Percentiles rank a stretch among this genome's conserved stretches.
Conservation (phyloP, 306 rosid species). For the Trichosanthes cucumerina region DNA sequence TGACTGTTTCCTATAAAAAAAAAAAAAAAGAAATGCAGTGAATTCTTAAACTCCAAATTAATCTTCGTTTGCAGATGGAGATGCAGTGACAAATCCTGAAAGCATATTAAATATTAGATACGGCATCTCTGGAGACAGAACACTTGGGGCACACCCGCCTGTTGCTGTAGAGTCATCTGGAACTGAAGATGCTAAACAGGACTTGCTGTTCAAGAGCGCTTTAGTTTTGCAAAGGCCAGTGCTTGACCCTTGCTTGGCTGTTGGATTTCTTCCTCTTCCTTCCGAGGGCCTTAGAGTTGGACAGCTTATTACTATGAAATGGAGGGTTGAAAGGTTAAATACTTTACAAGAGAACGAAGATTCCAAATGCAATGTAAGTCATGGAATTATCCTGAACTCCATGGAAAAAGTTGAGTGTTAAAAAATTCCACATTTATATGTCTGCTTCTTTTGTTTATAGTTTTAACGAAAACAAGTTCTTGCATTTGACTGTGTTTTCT, state of each 20-base stretch:
- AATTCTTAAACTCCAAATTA: not conserved
- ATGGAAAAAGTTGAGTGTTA: not conserved
- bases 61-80: conserved; percentile 34
- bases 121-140: conserved; percentile 74
- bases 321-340: conserved; percentile 92
- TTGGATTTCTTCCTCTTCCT: conserved; percentile 97
- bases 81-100: conserved; percentile 33
- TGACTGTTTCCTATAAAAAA: too few species aligned
- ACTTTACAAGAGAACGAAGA: conserved; percentile 43
- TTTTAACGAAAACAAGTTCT: too few species aligned
- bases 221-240: conserved; percentile 88
- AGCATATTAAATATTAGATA: conserved; percentile 76
- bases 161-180: conserved; percentile 30
- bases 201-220: conserved; percentile 69
- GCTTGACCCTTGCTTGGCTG: conserved; percentile 87
- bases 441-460: not conserved
- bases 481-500: not conserved
- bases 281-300: conserved; percentile 82
- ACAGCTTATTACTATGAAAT: conserved; percentile 77
- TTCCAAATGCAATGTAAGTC: conserved; percentile 52
- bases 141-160: conserved; percentile 83
- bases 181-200: conserved; percentile 40
- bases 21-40: not conserved
- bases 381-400: not conserved
- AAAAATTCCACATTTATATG: not conserved